A percentile compares a stretch with the other conserved stretches of the same genome.
phyloP scores from a whole-genome alignment of 768 basidiomycete species.

The Collybiopsis confluens region DNA sequence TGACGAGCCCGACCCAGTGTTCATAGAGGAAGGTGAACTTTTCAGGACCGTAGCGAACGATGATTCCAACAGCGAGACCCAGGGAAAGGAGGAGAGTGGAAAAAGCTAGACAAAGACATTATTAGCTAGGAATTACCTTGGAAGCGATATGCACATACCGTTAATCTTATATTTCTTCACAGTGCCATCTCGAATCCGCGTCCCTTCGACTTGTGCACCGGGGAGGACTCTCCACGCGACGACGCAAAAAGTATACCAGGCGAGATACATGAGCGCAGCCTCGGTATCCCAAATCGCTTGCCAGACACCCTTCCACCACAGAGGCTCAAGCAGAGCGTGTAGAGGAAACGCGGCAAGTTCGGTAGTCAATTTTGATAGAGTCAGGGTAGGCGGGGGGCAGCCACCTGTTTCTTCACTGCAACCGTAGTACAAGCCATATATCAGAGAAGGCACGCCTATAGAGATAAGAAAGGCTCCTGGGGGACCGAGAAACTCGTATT shows the following conservation, averaged over 20 bases:
- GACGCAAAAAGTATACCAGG: constrained; percentile 89
- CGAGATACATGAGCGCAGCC: constrained; percentile 71
- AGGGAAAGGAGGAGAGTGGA: constrained; percentile 80
- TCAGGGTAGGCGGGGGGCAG: constrained; percentile 48
- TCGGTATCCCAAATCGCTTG: constrained; percentile 77
- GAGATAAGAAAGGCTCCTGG: constrained; percentile 71
- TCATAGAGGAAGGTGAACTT: constrained; percentile 89
- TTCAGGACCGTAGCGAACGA: constrained; percentile 70
- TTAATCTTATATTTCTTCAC: constrained; percentile 91
- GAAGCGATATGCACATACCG: constrained; percentile 45
- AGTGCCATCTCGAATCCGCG: constrained; percentile 65
- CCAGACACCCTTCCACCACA: constrained; percentile 77
- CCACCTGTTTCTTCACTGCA: constrained; percentile 70
- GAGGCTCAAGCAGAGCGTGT: constrained; percentile 39
- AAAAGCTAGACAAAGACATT: constrained; percentile 52
- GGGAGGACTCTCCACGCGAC: constrained; percentile 78
- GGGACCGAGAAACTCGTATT: constrained; percentile 83
- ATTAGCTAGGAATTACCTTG: background rate
- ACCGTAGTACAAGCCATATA: constrained; percentile 73
- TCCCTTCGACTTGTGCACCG: constrained; percentile 68
- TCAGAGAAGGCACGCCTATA: constrained; percentile 62
- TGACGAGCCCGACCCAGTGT: constrained; percentile 86
- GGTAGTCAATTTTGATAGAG: constrained; percentile 19
- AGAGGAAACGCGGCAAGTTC: constrained; percentile 31
- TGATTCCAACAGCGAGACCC: constrained; percentile 64